Evolutionary conservation across 2,329 filamentous ascomycete species (phyloP).

Genomic region (Colletotrichum viniferum): DNA sequence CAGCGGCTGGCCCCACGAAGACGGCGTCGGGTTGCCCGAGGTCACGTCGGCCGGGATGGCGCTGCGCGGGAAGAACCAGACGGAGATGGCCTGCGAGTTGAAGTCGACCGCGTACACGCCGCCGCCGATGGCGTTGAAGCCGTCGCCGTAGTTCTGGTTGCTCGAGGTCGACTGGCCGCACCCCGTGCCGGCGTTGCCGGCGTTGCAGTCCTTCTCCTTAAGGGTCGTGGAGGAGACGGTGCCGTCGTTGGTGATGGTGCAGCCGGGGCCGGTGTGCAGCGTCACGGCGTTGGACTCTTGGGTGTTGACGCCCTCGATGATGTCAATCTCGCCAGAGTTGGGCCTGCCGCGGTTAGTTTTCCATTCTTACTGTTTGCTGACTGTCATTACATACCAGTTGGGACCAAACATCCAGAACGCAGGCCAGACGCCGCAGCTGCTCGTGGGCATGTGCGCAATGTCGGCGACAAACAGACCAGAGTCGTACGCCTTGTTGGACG

Average conservation of each 20-base stretch:
- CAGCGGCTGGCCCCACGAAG: slow-evolving; percentile 70
- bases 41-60: slow-evolving; percentile 68
- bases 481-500: slow-evolving; percentile 69
- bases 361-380: background rate
- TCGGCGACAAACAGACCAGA: slow-evolving; percentile 76
- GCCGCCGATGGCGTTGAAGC: slow-evolving; percentile 73
- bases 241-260: slow-evolving; percentile 57
- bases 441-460: slow-evolving; percentile 76
- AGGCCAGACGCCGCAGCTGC: slow-evolving; percentile 76
- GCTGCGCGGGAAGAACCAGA: slow-evolving; percentile 81
- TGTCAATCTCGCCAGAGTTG: slow-evolving; percentile 74
- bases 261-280: slow-evolving; percentile 69
- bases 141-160: slow-evolving; percentile 64
- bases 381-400: slow-evolving; percentile 54
- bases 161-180: slow-evolving; percentile 61
- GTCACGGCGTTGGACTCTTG: slow-evolving; percentile 65
- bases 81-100: slow-evolving; percentile 71
- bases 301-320: slow-evolving; percentile 78
- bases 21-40: slow-evolving; percentile 65
- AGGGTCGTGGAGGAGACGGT: slow-evolving; percentile 49
- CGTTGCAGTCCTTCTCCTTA: slow-evolving; percentile 61
- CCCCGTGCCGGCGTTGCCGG: slow-evolving; percentile 56
- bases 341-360: slow-evolving; percentile 41
- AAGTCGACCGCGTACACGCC: slow-evolving; percentile 80
- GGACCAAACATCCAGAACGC: slow-evolving; percentile 73